Percentiles rank a stretch among this genome's conserved stretches.
Conservation (phyloP, 2,329 filamentous ascomycete genomes). For the Aspergillus niger region DNA sequence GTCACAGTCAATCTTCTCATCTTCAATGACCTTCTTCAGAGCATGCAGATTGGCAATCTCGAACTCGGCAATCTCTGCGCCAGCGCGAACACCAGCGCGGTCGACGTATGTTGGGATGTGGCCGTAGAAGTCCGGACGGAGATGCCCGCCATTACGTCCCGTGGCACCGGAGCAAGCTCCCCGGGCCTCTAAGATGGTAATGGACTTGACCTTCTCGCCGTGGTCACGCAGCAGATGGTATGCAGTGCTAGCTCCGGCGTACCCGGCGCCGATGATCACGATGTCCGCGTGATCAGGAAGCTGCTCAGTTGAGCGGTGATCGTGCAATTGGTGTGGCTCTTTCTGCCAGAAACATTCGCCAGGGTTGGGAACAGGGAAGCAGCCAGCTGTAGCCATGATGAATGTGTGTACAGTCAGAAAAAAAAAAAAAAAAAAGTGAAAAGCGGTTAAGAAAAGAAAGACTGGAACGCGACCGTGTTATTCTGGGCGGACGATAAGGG, state of each 20-base stretch:
- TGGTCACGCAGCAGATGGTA: constrained; percentile 41
- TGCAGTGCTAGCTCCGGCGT: constrained; percentile 46
- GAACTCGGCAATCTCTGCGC: constrained; percentile 41
- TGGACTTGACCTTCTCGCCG: constrained; percentile 18
- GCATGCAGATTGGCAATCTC: constrained; percentile 44
- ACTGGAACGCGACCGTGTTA: not conserved
- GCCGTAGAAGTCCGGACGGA: constrained; percentile 46
- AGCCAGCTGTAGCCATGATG: not conserved
- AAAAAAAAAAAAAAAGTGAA: not conserved
- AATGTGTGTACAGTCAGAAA: not conserved
- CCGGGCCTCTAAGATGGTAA: constrained; percentile 44
- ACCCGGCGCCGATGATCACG: constrained; percentile 51
- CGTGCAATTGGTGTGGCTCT: constrained; percentile 41
- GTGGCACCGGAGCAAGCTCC: constrained; percentile 46
- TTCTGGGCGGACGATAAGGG: not conserved
- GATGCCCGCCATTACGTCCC: constrained; percentile 48
- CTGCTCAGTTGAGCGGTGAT: constrained; percentile 41
- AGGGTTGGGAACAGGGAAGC: constrained; percentile 8
- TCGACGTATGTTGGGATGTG: constrained; percentile 36
- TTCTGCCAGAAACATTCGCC: constrained; percentile 45
- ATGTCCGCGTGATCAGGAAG: constrained; percentile 38
- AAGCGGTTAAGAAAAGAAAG: not conserved
- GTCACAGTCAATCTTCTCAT: constrained; percentile 49
- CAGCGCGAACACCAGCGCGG: constrained; percentile 37
- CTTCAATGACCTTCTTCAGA: constrained; percentile 41